A percentile compares a stretch with the other conserved stretches of the same genome.
These are phyloP conservation scores for Syzygium aqueum DNA, from an alignment of 345 rosid genomes.

Conservation along the genomic window DNA sequence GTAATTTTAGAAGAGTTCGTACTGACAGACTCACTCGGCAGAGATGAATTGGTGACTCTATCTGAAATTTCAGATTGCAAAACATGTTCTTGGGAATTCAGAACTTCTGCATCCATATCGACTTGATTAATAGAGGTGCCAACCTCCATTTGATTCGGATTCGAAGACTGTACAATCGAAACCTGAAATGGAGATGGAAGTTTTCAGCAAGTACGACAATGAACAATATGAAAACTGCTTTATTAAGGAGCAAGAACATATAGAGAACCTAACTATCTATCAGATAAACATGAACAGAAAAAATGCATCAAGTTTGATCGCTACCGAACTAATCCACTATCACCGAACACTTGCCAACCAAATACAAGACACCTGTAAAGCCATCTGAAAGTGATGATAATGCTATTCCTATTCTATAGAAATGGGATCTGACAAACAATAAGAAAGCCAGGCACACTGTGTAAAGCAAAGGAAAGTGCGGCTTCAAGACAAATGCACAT, in stretches of 20 bases:
- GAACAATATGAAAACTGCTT: neutral
- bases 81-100: conserved; percentile 21
- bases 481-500: neutral
- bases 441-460: neutral
- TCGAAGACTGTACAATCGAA: neutral
- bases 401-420: neutral
- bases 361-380: neutral
- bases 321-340: neutral
- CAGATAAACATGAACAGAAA: neutral
- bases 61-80: conserved; percentile 26
- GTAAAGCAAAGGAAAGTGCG: neutral
- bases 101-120: conserved; percentile 26
- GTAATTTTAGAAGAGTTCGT: conserved; percentile 3
- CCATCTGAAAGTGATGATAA: neutral
- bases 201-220: neutral
- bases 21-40: conserved; percentile 23
- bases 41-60: conserved; percentile 17
- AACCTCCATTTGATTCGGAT: conserved; percentile 21
- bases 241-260: neutral
- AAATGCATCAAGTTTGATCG: neutral
- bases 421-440: neutral
- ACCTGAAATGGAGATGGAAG: conserved; percentile 15
- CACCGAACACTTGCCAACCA: neutral
- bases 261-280: neutral
- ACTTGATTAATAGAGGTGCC: conserved; percentile 23